Evolutionary conservation across 371 early-diverging fungal genomes (phyloP), one percentile per base, ranked within the genome.

Genomic region (Chytridium lagenaria): DNA sequence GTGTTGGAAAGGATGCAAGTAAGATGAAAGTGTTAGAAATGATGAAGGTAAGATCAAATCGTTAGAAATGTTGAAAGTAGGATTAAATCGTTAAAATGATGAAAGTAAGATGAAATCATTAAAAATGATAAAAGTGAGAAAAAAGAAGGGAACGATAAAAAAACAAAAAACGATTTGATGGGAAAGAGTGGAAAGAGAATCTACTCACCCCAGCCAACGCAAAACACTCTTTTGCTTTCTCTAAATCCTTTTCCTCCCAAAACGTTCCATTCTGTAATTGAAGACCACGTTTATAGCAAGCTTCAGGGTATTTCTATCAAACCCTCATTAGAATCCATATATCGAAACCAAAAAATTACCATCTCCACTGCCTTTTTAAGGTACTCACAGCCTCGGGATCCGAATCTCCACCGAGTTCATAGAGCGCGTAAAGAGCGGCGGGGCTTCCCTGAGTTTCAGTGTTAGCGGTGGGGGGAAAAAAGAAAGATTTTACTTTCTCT

Each of bases 251-350:
- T 1, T 66, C 66, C 23, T 40, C 66, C 66, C 66, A 66, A 30
- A 66, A 66, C 44, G 66, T 66, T 22, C 66, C 66, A 15, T 66
- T 66, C 44, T 66, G 40, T 22, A 12, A 28, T 28, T 66, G 66
- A 3, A n/a, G 66, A 10, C 66, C 66, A 5, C 49, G 39, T 2
- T 28, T 3, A 28, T n/a, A 66, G 49, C 66, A 66, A 10, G 66
- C 66, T 19, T 66, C 23, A 10, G 66, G 66, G 5, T 15, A 44
- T 66, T 66, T 66, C 66, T 66, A 23, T 34, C n/a, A n/a, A n/a
- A n/a, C n/a, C n/a, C n/a, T 30, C 37, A 63, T 63, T 23, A 3
- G 34, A 22, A 36, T 36, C 37, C 12, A 28, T 44, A 40, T 44
- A 66, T 40, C 22, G 40, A 30, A 44, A 30, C 26, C 16, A 40